A percentile compares a stretch with the other conserved stretches of the same genome.
phyloP scores from a whole-genome alignment of 2,329 filamentous ascomycete species.

The Pseudonectria foliicola region DNA sequence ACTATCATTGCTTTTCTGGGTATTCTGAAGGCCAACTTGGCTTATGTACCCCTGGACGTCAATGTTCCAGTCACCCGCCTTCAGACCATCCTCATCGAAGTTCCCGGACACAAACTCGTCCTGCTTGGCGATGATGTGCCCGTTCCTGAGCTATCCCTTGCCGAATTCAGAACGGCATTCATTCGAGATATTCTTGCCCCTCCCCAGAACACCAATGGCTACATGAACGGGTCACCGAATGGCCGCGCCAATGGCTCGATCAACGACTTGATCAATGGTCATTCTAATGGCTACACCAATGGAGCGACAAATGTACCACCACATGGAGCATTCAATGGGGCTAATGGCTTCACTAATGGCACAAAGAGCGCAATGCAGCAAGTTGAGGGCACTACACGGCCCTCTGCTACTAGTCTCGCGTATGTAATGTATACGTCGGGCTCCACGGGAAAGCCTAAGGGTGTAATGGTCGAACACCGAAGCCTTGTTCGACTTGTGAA shows the following conservation, averaged over 20 bases:
- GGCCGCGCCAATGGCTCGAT: too few relatives aligned
- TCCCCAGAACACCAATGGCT: background rate
- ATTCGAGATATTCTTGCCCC: constrained; percentile 1
- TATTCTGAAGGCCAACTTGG: constrained; percentile 18
- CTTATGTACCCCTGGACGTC: constrained; percentile 19
- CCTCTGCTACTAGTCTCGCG: constrained; percentile 5
- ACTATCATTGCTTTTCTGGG: constrained; percentile 16
- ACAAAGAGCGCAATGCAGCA: too few relatives aligned
- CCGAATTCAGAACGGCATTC: background rate
- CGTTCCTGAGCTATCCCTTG: background rate
- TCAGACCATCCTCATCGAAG: constrained; percentile 7
- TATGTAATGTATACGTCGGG: constrained; percentile 45
- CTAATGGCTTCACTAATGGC: too few relatives aligned
- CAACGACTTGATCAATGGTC: too few relatives aligned
- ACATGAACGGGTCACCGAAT: too few relatives aligned
- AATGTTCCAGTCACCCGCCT: constrained; percentile 10
- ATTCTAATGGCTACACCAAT: too few relatives aligned
- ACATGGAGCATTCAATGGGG: too few relatives aligned
- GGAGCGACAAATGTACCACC: background rate
- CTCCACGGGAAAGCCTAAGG: constrained; percentile 43
- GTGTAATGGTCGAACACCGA: constrained; percentile 31
- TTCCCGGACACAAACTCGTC: background rate
- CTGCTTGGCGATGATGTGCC: constrained; percentile 4
- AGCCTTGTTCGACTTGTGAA: constrained; percentile 8
- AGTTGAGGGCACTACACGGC: background rate